Conservation (phyloP, 2,329 filamentous ascomycete genomes). For the Bipolaris sorokiniana region DNA sequence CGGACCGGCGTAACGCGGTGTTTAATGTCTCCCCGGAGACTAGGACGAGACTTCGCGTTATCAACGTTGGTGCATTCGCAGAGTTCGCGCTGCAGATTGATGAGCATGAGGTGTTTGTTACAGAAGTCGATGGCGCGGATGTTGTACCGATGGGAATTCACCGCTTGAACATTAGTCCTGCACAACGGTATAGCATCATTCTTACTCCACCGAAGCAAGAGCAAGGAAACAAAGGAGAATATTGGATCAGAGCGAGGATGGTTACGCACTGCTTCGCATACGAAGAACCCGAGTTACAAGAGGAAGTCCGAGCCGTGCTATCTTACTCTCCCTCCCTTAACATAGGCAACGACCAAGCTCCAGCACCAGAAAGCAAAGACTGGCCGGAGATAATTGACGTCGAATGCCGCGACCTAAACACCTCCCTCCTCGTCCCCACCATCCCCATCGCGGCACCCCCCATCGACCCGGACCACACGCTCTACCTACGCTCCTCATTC, state of each 20-base stretch:
- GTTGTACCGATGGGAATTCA: constrained; percentile 59
- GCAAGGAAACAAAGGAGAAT: constrained; percentile 29
- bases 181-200: constrained; percentile 72
- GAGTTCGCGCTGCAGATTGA: constrained; percentile 54
- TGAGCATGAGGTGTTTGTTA: constrained; percentile 49
- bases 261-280: constrained; percentile 65
- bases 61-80: constrained; percentile 59
- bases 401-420: constrained; percentile 60
- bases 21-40: constrained; percentile 52
- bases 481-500: constrained; percentile 64
- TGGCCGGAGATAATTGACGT: constrained; percentile 59
- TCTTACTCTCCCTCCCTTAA: constrained; percentile 47
- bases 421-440: constrained; percentile 55
- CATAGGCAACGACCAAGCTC: background rate
- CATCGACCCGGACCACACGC: constrained; percentile 56
- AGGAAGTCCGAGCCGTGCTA: constrained; percentile 59
- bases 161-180: constrained; percentile 66
- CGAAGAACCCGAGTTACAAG: constrained; percentile 54
- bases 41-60: constrained; percentile 73
- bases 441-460: constrained; percentile 53
- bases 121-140: constrained; percentile 49
- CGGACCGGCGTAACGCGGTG: constrained; percentile 31
- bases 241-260: constrained; percentile 64
- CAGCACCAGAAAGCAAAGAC: constrained; percentile 52
- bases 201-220: constrained; percentile 57